Evolutionary conservation across 2,329 filamentous ascomycete genomes (phyloP).

Genomic region (Tolypocladium amazonense): DNA sequence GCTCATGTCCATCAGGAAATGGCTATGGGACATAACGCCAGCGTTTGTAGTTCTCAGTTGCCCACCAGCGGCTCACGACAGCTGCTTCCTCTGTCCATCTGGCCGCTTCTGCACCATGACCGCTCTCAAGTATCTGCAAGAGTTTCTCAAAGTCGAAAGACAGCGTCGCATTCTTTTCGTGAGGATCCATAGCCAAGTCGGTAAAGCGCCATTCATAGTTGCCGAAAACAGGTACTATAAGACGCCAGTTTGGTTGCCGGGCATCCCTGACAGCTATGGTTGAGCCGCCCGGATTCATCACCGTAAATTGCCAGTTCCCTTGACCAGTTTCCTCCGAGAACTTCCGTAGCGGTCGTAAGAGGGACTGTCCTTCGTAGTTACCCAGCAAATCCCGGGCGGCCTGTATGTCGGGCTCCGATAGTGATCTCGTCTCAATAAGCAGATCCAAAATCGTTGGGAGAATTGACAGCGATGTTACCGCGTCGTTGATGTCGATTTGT

Average conservation of each 20-base stretch:
- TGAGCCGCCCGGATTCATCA: constrained; percentile 16
- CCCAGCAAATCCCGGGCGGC: constrained; percentile 17
- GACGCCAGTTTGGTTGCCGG: constrained; percentile 10
- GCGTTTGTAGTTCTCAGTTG: neutral
- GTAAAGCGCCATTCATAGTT: constrained; percentile 16
- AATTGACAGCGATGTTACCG: constrained; percentile 20
- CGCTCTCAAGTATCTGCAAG: neutral
- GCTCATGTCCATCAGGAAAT: neutral
- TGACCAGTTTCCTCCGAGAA: constrained; percentile 4
- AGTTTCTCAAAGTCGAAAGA: constrained; percentile 8
- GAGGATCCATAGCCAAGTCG: constrained; percentile 8
- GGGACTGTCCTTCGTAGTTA: constrained; percentile 20
- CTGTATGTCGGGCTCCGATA: constrained; percentile 12
- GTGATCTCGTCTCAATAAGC: constrained; percentile 19
- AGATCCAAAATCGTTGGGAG: constrained; percentile 24
- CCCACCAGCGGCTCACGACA: neutral
- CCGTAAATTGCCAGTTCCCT: constrained; percentile 14
- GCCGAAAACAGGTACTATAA: constrained; percentile 14
- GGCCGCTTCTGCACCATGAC: neutral
- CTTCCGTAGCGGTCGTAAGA: constrained; percentile 10
- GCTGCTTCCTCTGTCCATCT: neutral
- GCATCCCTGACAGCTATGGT: constrained; percentile 13
- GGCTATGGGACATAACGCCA: neutral
- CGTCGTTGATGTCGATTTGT: constrained; percentile 17
- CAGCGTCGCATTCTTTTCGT: constrained; percentile 8